A percentile compares a stretch with the other conserved stretches of the same genome.
phyloP scores from a whole-genome alignment of 805 yeast genomes.

The Brettanomyces custersianus region DNA sequence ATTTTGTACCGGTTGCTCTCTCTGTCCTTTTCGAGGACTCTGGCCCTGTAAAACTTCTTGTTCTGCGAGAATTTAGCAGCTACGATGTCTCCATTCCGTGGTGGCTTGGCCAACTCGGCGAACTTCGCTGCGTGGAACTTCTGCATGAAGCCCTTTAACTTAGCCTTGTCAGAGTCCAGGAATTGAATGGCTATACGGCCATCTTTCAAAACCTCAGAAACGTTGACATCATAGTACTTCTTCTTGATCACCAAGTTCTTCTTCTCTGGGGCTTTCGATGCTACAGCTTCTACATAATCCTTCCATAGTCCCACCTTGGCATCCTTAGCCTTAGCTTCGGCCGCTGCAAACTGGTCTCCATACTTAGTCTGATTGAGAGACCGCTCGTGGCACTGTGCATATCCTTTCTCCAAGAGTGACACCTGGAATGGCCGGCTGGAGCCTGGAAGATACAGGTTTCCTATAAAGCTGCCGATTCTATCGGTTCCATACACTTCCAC shows the following conservation, averaged over 20 bases:
- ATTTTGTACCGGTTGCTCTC: conserved; percentile 36
- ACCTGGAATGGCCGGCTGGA: conserved; percentile 48
- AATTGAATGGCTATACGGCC: conserved; percentile 41
- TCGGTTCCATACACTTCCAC: conserved; percentile 63
- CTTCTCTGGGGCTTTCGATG: conserved; percentile 25
- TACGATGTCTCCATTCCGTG: conserved; percentile 46
- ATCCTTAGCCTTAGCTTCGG: conserved; percentile 53
- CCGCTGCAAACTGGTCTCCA: conserved; percentile 44
- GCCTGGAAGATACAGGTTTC: conserved; percentile 50
- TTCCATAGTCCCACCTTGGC: conserved; percentile 61
- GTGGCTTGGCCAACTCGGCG: conserved; percentile 28
- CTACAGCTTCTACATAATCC: conserved; percentile 38
- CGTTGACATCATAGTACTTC: conserved; percentile 41
- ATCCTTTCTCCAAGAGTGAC: conserved; percentile 51
- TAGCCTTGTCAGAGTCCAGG: conserved; percentile 29
- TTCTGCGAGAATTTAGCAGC: conserved; percentile 44
- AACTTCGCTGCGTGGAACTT: conserved; percentile 34
- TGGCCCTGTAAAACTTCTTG: conserved; percentile 52
- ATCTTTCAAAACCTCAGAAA: conserved; percentile 35
- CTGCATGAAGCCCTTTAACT: conserved; percentile 36
- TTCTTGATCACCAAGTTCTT: conserved; percentile 20
- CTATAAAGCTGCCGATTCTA: conserved; percentile 74
- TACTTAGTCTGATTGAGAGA: conserved; percentile 53
- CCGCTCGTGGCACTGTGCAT: conserved; percentile 53
- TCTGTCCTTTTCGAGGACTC: conserved; percentile 38